Conservation (phyloP, 352 stramenopile species). For the Phytophthora pinifolia region DNA sequence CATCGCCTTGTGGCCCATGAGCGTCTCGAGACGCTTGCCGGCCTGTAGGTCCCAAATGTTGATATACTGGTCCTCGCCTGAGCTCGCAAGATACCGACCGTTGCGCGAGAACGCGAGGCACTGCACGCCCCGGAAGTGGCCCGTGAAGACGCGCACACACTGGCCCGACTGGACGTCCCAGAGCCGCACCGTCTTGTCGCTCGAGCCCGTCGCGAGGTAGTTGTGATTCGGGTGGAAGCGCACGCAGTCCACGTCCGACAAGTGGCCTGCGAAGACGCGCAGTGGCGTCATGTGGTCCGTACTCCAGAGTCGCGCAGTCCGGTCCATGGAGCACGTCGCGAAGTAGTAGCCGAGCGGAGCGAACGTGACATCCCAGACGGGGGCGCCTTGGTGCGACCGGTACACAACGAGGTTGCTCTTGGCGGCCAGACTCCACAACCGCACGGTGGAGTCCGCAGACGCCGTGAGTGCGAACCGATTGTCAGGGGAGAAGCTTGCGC, state of each 20-base stretch:
- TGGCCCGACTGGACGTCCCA: constrained; percentile 94
- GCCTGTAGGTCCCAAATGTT: constrained; percentile 95
- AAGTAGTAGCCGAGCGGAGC: constrained; percentile 94
- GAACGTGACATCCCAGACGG: constrained; percentile 93
- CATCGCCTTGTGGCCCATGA: constrained; percentile 73
- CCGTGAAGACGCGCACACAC: constrained; percentile 92
- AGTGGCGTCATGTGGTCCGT: constrained; percentile 91
- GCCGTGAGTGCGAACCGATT: constrained; percentile 82
- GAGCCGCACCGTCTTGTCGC: constrained; percentile 93
- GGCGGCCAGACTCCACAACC: constrained; percentile 84
- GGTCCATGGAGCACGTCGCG: constrained; percentile 93
- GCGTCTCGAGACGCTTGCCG: constrained; percentile 82
- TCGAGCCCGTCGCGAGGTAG: constrained; percentile 93
- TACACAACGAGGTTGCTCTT: constrained; percentile 82
- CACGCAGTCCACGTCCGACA: constrained; percentile 91
- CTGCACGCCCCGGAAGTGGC: constrained; percentile 88
- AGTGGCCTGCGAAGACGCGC: constrained; percentile 93
- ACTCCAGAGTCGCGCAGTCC: constrained; percentile 92
- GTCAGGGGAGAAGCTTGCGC: constrained; percentile 82
- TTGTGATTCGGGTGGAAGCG: constrained; percentile 96
- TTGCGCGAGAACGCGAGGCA: constrained; percentile 90
- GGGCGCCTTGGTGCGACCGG: constrained; percentile 64
- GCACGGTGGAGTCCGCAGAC: constrained; percentile 78
- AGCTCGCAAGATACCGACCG: constrained; percentile 86
- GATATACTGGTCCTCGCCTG: constrained; percentile 88